phyloP scores from a whole-genome alignment of 2,329 filamentous ascomycete genomes.

The Diaporthe nobilis region DNA sequence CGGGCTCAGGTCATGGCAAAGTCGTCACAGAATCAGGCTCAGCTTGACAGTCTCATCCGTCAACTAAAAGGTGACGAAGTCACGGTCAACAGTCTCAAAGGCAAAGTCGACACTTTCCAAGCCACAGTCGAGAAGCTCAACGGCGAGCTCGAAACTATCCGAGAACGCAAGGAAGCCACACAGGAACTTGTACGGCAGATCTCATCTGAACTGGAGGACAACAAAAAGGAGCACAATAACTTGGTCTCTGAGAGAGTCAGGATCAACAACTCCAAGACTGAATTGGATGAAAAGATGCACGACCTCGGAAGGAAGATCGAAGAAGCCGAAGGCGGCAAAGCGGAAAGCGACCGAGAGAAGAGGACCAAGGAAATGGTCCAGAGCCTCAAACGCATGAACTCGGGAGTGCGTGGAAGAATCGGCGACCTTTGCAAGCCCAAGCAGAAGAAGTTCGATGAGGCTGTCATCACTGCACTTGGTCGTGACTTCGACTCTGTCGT shows the following conservation, averaged over 20 bases:
- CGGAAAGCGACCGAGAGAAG: conserved; percentile 86
- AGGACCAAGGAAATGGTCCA: conserved; percentile 86
- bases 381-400: conserved; percentile 89
- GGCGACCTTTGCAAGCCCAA: conserved; percentile 95
- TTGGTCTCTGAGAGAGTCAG: conserved; percentile 87
- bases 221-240: conserved; percentile 92
- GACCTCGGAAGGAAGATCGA: conserved; percentile 85
- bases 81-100: conserved; percentile 88
- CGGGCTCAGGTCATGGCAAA: conserved; percentile 88
- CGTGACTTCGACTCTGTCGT: conserved; percentile 95
- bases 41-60: conserved; percentile 87
- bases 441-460: conserved; percentile 96
- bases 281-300: conserved; percentile 92
- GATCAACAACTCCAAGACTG: conserved; percentile 84
- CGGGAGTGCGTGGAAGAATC: conserved; percentile 90
- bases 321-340: conserved; percentile 86
- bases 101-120: conserved; percentile 85
- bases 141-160: conserved; percentile 77
- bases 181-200: conserved; percentile 76
- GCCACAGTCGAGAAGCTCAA: conserved; percentile 81
- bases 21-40: conserved; percentile 84
- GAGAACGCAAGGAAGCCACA: conserved; percentile 76
- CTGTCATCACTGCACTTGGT: conserved; percentile 91
- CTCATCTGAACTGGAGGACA: conserved; percentile 83
- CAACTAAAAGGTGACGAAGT: conserved; percentile 94